Base-by-base conservation (phyloP, 257 asterid species). In the Przewalskia tangutica region DNA sequence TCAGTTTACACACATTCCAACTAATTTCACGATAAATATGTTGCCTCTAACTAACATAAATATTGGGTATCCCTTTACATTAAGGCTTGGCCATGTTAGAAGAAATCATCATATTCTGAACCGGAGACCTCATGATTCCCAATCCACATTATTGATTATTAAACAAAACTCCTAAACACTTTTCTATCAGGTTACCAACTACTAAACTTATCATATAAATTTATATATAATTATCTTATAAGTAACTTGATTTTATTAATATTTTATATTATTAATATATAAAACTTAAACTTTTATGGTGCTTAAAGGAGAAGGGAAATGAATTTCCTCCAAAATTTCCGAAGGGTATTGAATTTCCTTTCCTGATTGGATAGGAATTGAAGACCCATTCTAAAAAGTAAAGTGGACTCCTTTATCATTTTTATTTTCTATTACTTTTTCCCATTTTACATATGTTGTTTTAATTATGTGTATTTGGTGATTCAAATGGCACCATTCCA, bases 401-500 rank as follows among this genome's bases (percentile, higher is more conserved):
- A 3, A 58, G 58, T 20, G 11, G 55, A 78, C 13, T 10, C 20
- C 23, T 79, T 60, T 59, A 65, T 14, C 48, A 14, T 1, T 46
- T 71, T 73, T 14, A 48, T 48, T 17, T 48, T 46, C 18, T 48
- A 34, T n/a, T 34, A 14, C 34, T 63, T 70, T 11, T 20, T 58
- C 54, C 38, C 12, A 78, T 55, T 78, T 42, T 20, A 56, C 70
- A 78, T 38, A 36, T 58, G 58, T 58, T 40, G 54, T 18, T 59
- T 73, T 73, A 79, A 62, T 79, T 18, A 10, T 59, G 53, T 79
- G 9, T 50, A 79, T 58, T 70, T 55, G 71, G 58, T 20, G 34
- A 55, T 58, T 78, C 71, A 78, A 78, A 40, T 56, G 38, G 9
- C 70, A 78, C 81, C 70, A 56, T 79, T 46, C 58, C 42, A 56